A percentile compares a stretch with the other conserved stretches of the same genome.
Conservation (phyloP, 768 basidiomycete genomes). For the Lactarius trivialis region DNA sequence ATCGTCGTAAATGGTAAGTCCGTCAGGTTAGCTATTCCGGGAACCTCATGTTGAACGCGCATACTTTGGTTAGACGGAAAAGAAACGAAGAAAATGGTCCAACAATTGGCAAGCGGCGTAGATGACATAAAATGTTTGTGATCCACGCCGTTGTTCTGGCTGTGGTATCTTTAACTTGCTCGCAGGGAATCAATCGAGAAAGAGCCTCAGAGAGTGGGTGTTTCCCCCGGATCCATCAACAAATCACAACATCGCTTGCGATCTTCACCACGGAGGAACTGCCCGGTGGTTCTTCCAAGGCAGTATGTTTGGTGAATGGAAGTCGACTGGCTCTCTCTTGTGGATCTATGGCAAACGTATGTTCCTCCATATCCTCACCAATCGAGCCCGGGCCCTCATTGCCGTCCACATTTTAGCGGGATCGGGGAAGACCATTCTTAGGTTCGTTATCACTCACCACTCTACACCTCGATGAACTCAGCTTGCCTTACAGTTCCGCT, state of each 20-base stretch:
- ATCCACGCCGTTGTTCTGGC: background rate
- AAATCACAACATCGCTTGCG: background rate
- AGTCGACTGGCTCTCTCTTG: background rate
- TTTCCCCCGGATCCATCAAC: background rate
- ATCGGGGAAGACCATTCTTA: background rate
- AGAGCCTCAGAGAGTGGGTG: background rate
- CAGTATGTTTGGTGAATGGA: background rate
- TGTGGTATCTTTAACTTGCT: background rate
- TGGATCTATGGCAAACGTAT: background rate
- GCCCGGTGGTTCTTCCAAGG: background rate
- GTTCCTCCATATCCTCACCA: background rate
- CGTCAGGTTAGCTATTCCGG: background rate
- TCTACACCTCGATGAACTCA: background rate
- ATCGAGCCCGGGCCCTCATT: background rate
- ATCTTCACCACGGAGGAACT: background rate
- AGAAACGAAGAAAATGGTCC: background rate
- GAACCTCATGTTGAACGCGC: background rate
- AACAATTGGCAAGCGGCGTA: background rate
- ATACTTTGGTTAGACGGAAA: background rate
- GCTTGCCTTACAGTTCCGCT: background rate
- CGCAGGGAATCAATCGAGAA: background rate
- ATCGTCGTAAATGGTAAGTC: background rate
- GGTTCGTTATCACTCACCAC: background rate
- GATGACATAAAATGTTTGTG: background rate
- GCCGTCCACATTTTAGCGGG: background rate